Conservation (phyloP, 371 early-diverging fungal species). For the Dinochytrium kinnereticum region DNA sequence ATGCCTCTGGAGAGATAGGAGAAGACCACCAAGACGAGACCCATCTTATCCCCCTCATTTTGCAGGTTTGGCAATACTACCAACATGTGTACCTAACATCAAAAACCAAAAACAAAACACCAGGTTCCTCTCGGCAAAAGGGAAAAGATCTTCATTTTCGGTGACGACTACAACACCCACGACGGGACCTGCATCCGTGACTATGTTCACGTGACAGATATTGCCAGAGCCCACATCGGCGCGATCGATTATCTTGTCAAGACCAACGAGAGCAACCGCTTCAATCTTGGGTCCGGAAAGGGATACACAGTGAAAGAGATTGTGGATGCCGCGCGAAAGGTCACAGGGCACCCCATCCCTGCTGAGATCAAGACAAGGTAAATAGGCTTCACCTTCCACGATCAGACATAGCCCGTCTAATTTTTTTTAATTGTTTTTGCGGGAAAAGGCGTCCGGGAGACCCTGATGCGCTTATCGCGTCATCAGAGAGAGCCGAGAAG, state of each 20-base stretch:
- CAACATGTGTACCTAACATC: not conserved
- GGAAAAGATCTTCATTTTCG: conserved; percentile 53
- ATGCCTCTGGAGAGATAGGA: conserved; percentile 56
- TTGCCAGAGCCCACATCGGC: conserved; percentile 54
- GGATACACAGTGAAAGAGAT: conserved; percentile 58
- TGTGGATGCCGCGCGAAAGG: conserved; percentile 53
- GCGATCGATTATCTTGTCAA: conserved; percentile 56
- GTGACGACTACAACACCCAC: conserved; percentile 53
- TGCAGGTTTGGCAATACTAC: conserved; percentile 50
- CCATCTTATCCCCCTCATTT: conserved; percentile 57
- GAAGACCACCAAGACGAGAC: conserved; percentile 58
- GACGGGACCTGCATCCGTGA: conserved; percentile 58
- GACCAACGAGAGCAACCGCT: conserved; percentile 39
- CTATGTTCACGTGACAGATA: conserved; percentile 59
- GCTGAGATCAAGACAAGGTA: conserved; percentile 50
- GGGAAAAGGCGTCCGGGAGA: conserved; percentile 54
- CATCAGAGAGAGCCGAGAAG: conserved; percentile 54
- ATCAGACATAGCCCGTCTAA: no score
- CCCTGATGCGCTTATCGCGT: conserved; percentile 54
- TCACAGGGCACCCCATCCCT: conserved; percentile 59
- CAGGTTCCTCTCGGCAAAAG: conserved; percentile 55
- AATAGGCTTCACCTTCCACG: no score
- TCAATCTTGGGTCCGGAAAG: conserved; percentile 57
- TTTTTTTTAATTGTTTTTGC: not conserved
- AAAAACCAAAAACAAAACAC: not conserved